Base-by-base conservation (phyloP, 2,329 filamentous ascomycete species). In the Penicillium brasilianum region DNA sequence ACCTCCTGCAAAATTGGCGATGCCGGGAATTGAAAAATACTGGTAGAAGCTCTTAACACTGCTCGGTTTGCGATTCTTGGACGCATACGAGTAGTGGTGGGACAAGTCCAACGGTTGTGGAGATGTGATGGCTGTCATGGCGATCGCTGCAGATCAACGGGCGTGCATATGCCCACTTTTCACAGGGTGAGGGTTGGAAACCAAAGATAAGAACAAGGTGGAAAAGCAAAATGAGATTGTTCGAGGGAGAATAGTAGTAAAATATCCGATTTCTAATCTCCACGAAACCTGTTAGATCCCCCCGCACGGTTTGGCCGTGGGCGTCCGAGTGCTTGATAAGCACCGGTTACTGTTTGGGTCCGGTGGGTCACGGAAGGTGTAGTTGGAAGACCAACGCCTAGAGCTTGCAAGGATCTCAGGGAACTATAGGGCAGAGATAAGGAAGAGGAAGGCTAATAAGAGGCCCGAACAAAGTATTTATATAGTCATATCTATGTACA, bases 11-110 rank as follows among this genome's bases (percentile, higher is more conserved):
- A 88, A 74, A 69, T 88, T 87, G 16, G 82, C 84, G 67, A 88
- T 86, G 37, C 85, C 85, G 0, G 86, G 86, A 55, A 87, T 86
- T 11, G 69, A 64, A 69, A 95, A 95, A 78, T 91, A 96, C 77
- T 92, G 92, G 82, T 97, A 97, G 76, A 93, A 92, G 39, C 84
- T 73, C 81, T 97, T 97, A 75, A 96, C 84, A 46, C 81, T 81
- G 72, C 88, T 95, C 7, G 85, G 81, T 7, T 81, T 69, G 9
- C 92, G 85, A 50, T 85, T 84, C 71, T 84, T 88, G 51, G 92
- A 90, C 48, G 87, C 83, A 59, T 86, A 82, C 0, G 91, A 93
- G 68, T 88, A 89, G 73, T 93, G 89, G 74, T 97, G 91, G 68
- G 88, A 90, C 62, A 97, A 82, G 75, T 97, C 90, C 67, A 87